phyloP scores from a whole-genome alignment of 305 asterid genomes.

The Solanum hybrid region DNA sequence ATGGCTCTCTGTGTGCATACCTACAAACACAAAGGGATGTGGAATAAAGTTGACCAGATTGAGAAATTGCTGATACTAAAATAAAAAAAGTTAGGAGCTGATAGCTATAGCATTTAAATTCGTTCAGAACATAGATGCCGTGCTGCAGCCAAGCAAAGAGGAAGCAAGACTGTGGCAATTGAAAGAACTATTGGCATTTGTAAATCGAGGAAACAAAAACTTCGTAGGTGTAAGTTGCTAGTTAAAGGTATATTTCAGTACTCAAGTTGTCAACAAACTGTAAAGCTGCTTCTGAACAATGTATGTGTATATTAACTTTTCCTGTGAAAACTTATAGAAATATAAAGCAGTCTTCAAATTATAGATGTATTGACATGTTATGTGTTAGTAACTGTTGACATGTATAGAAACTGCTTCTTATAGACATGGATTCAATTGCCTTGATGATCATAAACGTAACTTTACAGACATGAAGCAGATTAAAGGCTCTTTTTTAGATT shows the following conservation, averaged over 20 bases:
- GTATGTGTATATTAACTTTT: neutral
- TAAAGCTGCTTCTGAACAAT: neutral
- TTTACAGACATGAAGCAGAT: neutral
- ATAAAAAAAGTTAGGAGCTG: neutral
- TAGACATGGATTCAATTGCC: neutral
- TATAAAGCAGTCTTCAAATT: neutral
- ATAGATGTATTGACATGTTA: neutral
- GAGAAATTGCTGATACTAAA: neutral
- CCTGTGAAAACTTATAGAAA: neutral
- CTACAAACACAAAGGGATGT: neutral
- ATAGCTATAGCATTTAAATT: neutral
- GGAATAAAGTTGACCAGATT: neutral
- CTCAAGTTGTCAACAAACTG: neutral
- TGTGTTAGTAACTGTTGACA: neutral
- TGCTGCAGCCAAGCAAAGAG: slow-evolving; percentile 4
- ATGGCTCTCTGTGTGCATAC: neutral
- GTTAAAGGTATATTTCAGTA: neutral
- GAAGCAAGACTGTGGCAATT: neutral
- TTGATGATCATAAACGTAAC: neutral
- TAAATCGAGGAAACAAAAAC: neutral
- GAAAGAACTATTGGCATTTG: neutral
- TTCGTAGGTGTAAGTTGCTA: neutral
- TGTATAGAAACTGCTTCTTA: neutral
- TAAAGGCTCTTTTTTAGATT: neutral
- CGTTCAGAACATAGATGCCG: neutral